Evolutionary conservation across 2,329 filamentous ascomycete genomes (phyloP).

Genomic region (Penicillium aurantiogriseum): DNA sequence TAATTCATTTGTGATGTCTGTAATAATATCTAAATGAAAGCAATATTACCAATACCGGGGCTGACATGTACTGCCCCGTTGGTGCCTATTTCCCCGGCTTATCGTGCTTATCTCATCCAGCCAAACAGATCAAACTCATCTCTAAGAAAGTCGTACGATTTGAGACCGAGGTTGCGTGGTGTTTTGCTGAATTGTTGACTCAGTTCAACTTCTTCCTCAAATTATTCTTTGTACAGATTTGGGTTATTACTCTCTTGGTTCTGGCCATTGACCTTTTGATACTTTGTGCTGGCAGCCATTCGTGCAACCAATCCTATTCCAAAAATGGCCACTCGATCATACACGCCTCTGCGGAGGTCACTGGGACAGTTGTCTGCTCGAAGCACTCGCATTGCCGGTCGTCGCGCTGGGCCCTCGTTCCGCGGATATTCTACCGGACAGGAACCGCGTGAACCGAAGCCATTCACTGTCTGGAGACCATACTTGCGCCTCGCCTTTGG

Average conservation of each 20-base stretch:
- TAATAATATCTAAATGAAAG: background rate
- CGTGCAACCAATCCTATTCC: slow-evolving; percentile 5
- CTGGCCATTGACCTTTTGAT: background rate
- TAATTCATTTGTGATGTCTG: background rate
- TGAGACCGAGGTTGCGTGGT: slow-evolving; percentile 6
- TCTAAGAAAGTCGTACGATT: slow-evolving; percentile 16
- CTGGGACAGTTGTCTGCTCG: slow-evolving; percentile 27
- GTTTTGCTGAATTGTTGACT: background rate
- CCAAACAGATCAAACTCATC: slow-evolving; percentile 19
- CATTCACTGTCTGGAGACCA: slow-evolving; percentile 44
- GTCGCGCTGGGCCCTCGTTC: slow-evolving; percentile 19
- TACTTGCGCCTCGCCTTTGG: slow-evolving; percentile 51
- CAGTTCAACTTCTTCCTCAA: background rate
- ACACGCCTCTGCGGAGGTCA: slow-evolving; percentile 37
- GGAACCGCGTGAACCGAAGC: slow-evolving; percentile 22
- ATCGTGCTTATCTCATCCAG: slow-evolving; percentile 19
- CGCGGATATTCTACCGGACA: slow-evolving; percentile 30
- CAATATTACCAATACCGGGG: background rate
- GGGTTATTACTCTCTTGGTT: background rate
- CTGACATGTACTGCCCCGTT: background rate
- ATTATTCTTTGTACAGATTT: background rate
- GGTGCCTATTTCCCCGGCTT: slow-evolving; percentile 3
- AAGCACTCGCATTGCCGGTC: slow-evolving; percentile 21
- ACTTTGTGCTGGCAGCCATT: background rate
- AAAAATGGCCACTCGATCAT: slow-evolving; percentile 36